Percentiles rank a stretch among this genome's conserved stretches.
Conservation (phyloP, 148 eudicot species). For the Persicaria maculosa region DNA sequence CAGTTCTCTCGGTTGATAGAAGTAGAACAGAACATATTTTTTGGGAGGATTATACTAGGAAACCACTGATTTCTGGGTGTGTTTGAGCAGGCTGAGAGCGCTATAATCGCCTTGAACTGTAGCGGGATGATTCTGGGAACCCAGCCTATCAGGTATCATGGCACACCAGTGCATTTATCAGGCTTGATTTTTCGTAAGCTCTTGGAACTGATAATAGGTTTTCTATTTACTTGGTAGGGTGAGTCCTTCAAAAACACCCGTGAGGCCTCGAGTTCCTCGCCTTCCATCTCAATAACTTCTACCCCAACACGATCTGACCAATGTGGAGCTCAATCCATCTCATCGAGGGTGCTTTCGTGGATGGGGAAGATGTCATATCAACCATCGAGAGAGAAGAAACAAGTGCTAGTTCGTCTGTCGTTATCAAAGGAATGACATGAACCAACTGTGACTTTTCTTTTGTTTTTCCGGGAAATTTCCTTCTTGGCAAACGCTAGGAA, state of each 20-base stretch:
- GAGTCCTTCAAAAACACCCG: constrained; percentile 15
- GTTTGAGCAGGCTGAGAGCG: constrained; percentile 8
- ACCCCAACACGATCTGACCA: background rate
- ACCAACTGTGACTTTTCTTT: background rate
- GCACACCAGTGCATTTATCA: background rate
- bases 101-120: constrained; percentile 10
- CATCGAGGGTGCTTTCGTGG: background rate
- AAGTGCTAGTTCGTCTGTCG: background rate
- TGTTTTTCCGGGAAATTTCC: background rate
- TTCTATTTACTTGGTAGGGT: background rate
- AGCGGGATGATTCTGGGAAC: constrained; percentile 10
- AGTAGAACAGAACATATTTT: too few relatives aligned
- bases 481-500: background rate
- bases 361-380: background rate
- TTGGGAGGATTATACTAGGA: too few relatives aligned
- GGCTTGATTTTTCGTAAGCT: background rate
- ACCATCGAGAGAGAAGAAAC: background rate
- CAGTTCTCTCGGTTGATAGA: too few relatives aligned
- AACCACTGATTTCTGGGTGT: background rate
- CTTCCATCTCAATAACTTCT: background rate
- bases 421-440: background rate
- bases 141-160: constrained; percentile 5
- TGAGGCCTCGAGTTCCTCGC: constrained; percentile 10
- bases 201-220: background rate
- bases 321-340: background rate